These are phyloP conservation scores for Letharia columbiana DNA, from an alignment of 495 filamentous ascomycete genomes.

Conservation along the genomic window DNA sequence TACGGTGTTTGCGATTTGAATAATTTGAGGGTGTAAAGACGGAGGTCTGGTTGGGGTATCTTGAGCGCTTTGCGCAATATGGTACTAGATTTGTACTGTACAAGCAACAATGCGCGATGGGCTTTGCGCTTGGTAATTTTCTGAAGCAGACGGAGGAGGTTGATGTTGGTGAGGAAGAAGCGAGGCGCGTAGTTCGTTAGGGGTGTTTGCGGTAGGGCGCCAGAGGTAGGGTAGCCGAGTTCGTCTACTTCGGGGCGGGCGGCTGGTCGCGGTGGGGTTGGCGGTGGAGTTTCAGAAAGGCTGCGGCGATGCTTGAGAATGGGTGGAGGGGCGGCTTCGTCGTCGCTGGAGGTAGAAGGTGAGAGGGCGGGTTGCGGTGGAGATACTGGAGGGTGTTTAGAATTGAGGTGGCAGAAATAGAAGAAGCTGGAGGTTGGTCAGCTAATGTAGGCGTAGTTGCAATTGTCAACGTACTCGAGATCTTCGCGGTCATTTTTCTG, in stretches of 20 bases:
- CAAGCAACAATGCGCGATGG: conserved; percentile 84
- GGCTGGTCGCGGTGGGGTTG: conserved; percentile 30
- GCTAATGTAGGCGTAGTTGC: neutral
- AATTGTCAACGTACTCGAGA: conserved; percentile 52
- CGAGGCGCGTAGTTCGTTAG: conserved; percentile 88
- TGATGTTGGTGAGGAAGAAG: conserved; percentile 89
- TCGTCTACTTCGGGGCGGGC: conserved; percentile 78
- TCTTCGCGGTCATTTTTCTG: conserved; percentile 76
- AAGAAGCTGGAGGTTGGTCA: conserved; percentile 58
- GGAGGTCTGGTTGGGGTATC: conserved; percentile 76
- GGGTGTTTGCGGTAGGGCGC: conserved; percentile 57
- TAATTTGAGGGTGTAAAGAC: conserved; percentile 90
- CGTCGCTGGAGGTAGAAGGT: conserved; percentile 37
- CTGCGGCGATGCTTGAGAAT: conserved; percentile 50
- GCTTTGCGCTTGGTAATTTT: conserved; percentile 93
- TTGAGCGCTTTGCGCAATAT: conserved; percentile 85
- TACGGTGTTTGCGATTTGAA: conserved; percentile 98
- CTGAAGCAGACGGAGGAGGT: conserved; percentile 88
- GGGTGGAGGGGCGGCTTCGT: conserved; percentile 78
- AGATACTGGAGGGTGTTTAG: conserved; percentile 34
- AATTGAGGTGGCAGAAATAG: conserved; percentile 64
- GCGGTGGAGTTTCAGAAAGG: conserved; percentile 26
- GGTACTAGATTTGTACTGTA: conserved; percentile 86
- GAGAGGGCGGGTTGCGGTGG: conserved; percentile 25
- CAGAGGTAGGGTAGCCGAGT: conserved; percentile 60